Base-by-base conservation (phyloP, 208 protist species). In the Willaertia magna region DNA sequence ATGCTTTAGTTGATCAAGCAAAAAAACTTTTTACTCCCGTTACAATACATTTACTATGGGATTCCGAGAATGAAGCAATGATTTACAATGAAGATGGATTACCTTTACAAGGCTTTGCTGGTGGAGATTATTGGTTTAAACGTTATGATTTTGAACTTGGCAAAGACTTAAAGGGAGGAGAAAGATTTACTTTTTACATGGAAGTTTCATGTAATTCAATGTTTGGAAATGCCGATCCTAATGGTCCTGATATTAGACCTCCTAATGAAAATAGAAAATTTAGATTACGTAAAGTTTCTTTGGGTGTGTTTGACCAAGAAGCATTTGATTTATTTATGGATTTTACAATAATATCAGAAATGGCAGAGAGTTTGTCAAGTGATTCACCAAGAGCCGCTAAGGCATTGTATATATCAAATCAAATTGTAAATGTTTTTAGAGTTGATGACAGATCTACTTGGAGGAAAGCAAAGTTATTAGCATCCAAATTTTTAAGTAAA, bases 151-250 rank as follows among this genome's bases (percentile, higher is more conserved):
- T 43, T 44, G 20, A n/a, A n/a, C n/a, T n/a, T n/a, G n/a, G 4
- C 4, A 16, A 9, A 76, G 67, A 39, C 7, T 16, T 12, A n/a
- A n/a, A n/a, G 6, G 3, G 4, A 6, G 20, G 20, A 39, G 39
- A 76, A n/a, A 76, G 26, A 49, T 52, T 48, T 20, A 75, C 26
- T 51, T 51, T 84, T 12, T 90, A 59, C 42, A 59, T 92, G 20
- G 90, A 93, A 79, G 87, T 93, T 87, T 87, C 88, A 11, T 92
- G 89, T 83, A 92, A 92, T 87, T 67, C 20, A 91, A n/a, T 93
- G 88, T 93, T 93, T 89, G 91, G 91, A 30, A 85, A 87, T 81
- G 88, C 86, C 7, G 74, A 78, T 18, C 79, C 39, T 86, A 86
- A 34, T 49, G 48, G 67, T 18, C 48, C 75, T 34, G 26, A 85